Evolutionary conservation across 2,329 filamentous ascomycete species (phyloP).

Genomic region (Venturia nashicola): DNA sequence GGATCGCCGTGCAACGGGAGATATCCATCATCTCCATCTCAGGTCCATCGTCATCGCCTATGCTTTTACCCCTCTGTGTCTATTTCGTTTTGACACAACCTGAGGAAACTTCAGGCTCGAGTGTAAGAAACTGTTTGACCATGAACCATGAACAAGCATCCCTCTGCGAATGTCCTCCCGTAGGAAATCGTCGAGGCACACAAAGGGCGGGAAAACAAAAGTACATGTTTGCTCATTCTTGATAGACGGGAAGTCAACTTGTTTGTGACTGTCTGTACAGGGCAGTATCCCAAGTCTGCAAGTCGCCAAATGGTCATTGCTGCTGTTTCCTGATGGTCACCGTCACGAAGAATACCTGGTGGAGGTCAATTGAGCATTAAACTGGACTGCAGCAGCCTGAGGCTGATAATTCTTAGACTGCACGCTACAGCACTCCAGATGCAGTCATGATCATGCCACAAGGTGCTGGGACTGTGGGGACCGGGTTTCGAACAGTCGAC

Average conservation of each 20-base stretch:
- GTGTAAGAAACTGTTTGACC: slow-evolving; percentile 1
- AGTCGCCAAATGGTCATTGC: not conserved
- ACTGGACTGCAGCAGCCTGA: not conserved
- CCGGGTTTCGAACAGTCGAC: not conserved
- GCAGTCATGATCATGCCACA: not conserved
- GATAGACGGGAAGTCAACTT: not conserved
- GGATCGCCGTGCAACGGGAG: not conserved
- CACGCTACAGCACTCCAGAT: not conserved
- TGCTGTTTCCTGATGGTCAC: not conserved
- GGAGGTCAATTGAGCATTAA: not conserved
- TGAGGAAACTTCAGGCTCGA: not conserved
- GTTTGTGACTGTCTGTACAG: not conserved
- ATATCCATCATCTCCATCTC: not conserved
- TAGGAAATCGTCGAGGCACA: not conserved
- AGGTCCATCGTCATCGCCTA: not conserved
- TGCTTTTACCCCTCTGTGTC: not conserved
- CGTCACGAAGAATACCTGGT: not conserved
- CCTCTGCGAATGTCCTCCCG: not conserved
- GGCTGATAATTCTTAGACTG: not conserved
- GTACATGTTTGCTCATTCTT: not conserved
- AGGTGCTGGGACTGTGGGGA: not conserved
- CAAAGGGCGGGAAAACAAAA: not conserved
- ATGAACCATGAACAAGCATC: not conserved
- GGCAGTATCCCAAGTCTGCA: not conserved
- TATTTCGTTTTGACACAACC: not conserved